These are phyloP conservation scores for Datisca glomerata DNA, from an alignment of 306 rosid species.

Conservation along the genomic window DNA sequence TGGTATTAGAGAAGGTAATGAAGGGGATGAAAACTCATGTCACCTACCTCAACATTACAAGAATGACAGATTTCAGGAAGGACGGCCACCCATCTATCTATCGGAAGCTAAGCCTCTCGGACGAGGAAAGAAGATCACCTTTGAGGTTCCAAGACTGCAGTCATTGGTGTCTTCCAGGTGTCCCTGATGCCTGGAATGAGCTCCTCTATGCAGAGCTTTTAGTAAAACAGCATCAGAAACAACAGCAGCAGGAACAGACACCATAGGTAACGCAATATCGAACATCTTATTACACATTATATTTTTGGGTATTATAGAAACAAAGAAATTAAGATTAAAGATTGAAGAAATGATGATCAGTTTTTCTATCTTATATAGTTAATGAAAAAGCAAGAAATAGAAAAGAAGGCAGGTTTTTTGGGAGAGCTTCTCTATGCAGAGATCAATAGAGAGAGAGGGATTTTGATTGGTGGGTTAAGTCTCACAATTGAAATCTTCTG, in stretches of 20 bases:
- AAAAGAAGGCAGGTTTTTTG: conserved; percentile 1
- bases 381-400: conserved; percentile 8
- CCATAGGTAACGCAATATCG: conserved; percentile 55
- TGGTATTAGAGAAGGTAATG: conserved; percentile 56
- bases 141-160: conserved; percentile 80
- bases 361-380: conserved; percentile 5
- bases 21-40: conserved; percentile 70
- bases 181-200: conserved; percentile 93
- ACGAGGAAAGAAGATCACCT: conserved; percentile 50
- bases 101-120: conserved; percentile 46
- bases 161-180: conserved; percentile 99
- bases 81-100: conserved; percentile 95
- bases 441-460: conserved; percentile 1
- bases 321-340: conserved; percentile 3
- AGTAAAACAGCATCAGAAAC: conserved; percentile 24
- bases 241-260: conserved; percentile 32
- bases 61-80: conserved; percentile 83
- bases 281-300: too few relatives aligned
- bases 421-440: background rate
- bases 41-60: conserved; percentile 65
- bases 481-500: conserved; percentile 2
- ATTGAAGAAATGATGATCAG: conserved; percentile 7
- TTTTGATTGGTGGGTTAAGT: background rate
- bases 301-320: conserved; percentile 11
- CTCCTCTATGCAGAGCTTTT: conserved; percentile 62